Evolutionary conservation across 2,329 filamentous ascomycete genomes (phyloP), one percentile per base, ranked within the genome.

Genomic region (Hypomyces rosellus): DNA sequence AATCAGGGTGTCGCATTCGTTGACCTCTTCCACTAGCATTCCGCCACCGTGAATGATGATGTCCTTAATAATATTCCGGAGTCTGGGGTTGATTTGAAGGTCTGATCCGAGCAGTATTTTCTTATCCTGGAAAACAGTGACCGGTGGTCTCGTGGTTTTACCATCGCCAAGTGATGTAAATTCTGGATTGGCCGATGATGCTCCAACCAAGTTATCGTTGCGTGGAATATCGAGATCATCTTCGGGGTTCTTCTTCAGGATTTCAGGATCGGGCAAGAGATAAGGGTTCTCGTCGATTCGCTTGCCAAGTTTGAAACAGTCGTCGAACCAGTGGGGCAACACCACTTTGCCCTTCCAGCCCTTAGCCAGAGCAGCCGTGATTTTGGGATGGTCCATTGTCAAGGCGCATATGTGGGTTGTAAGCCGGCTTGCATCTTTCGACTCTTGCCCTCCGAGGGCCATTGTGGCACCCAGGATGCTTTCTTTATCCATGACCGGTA

Each of bases 281-380:
- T 99, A 99, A 1, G 93, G 93, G 6, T 75, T 73, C 65, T 99
- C 93, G 59, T 89, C 86, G 59, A 99, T 96, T 52, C 88, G 84
- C 67, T 89, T 91, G 45, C 92, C 91, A 25, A 99, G 81, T 68
- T 88, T 93, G 58, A 99, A 80, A 69, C 93, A 99, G 65, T 96
- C 92, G 60, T 97, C 92, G 63, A 99, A 96, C 89, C 93, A 97
- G 64, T 97, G 93, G 36, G 93, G 93, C 47, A 99, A 75, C 15
- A 99, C 88, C 52, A 96, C 86, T 68, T 89, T 91, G 67, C 82
- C 82, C 49, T 82, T 82, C 48, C 88, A 74, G 2, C 78, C 78
- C 66, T 85, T 95, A 8, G 77, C 72, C 40, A 74, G 57, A 1
- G 85, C 86, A 48, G 81, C 65, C 54, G 77, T 63, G 54, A 85